Evolutionary conservation across 306 rosid species (phyloP).

Genomic region (Castanea mollissima): DNA sequence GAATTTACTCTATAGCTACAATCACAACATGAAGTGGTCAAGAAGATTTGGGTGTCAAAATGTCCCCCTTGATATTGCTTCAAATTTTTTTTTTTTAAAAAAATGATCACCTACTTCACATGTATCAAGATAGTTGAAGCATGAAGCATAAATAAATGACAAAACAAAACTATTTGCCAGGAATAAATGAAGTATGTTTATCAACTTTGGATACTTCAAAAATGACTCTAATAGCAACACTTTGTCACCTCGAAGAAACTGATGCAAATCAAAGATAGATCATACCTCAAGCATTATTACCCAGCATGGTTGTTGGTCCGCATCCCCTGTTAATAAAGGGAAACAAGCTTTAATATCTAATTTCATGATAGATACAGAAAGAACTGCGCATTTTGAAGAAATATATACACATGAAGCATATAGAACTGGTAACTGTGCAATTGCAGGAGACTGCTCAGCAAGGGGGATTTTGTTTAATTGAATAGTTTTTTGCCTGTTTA

Average conservation of each 20-base stretch:
- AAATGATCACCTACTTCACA: background rate
- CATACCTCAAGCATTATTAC: slow-evolving; percentile 97
- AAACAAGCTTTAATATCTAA: slow-evolving; percentile 10
- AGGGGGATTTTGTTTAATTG: background rate
- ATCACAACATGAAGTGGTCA: background rate
- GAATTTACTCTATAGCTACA: background rate
- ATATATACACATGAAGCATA: background rate
- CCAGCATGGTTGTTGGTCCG: slow-evolving; percentile 88
- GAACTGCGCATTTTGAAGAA: slow-evolving; percentile 21
- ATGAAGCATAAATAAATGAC: background rate
- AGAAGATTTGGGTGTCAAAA: background rate
- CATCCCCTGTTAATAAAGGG: slow-evolving; percentile 55
- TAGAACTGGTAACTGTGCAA: background rate
- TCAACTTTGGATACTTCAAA: background rate
- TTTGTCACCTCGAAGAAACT: background rate
- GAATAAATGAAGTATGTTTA: background rate
- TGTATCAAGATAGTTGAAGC: background rate
- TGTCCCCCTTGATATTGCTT: background rate
- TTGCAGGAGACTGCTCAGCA: background rate
- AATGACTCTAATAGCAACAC: slow-evolving; percentile 1
- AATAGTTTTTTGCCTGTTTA: background rate
- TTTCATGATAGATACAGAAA: background rate
- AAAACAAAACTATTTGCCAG: background rate
- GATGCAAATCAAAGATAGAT: slow-evolving; percentile 25
- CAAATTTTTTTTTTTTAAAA: background rate